Conservation (phyloP, 768 basidiomycete species). For the Pisolithus albus region DNA sequence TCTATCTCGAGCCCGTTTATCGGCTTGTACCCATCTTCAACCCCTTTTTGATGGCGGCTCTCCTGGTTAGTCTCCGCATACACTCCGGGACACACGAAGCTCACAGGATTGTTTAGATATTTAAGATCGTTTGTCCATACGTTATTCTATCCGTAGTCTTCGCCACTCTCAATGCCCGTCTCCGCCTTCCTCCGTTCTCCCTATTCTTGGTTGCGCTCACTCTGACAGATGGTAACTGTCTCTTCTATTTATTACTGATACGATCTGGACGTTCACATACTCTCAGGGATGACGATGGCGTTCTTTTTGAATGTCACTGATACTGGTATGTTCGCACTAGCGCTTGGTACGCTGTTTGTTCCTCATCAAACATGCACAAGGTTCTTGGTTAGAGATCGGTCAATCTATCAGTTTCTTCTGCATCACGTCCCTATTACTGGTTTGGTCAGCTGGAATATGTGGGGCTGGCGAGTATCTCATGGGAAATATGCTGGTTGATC, state of each 20-base stretch:
- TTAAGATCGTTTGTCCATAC: constrained; percentile 80
- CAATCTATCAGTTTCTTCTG: constrained; percentile 86
- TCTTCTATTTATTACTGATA: background rate
- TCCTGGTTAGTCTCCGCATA: constrained; percentile 43
- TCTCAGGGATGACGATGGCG: constrained; percentile 67
- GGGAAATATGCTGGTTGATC: constrained; percentile 29
- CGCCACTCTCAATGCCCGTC: constrained; percentile 58
- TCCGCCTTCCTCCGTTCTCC: constrained; percentile 72
- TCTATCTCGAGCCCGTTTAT: constrained; percentile 85
- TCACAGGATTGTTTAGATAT: constrained; percentile 41
- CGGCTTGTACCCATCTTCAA: constrained; percentile 80
- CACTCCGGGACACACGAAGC: background rate
- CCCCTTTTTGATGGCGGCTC: constrained; percentile 74
- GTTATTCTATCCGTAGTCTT: constrained; percentile 66
- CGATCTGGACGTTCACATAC: background rate
- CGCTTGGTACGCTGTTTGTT: constrained; percentile 3
- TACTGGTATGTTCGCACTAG: constrained; percentile 42
- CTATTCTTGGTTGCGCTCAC: constrained; percentile 72
- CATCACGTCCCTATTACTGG: constrained; percentile 69
- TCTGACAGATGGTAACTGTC: constrained; percentile 54
- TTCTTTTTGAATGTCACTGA: constrained; percentile 84
- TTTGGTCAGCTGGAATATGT: constrained; percentile 76
- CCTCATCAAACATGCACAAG: constrained; percentile 23
- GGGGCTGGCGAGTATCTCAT: constrained; percentile 67
- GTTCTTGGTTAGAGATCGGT: constrained; percentile 87